Percentiles rank a stretch among this genome's conserved stretches.
These are phyloP conservation scores for Lodderomyces theae DNA, from an alignment of 1,139 yeast genomes.

Conservation along the genomic window DNA sequence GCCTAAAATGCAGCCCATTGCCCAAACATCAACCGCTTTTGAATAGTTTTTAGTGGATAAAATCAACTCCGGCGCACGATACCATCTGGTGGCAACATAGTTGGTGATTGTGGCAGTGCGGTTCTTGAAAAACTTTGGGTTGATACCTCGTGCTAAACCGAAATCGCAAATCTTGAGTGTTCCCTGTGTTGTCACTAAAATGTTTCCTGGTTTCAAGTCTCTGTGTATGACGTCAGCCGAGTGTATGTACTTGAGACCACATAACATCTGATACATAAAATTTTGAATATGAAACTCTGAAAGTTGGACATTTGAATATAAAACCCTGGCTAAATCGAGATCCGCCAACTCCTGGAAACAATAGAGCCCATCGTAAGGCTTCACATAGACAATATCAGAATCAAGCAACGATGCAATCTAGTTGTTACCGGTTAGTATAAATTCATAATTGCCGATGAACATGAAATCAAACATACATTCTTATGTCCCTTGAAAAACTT, in stretches of 20 bases:
- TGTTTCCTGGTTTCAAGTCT: conserved; percentile 83
- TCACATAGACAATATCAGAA: conserved; percentile 60
- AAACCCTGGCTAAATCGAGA: conserved; percentile 73
- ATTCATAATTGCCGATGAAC: background rate
- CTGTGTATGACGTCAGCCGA: conserved; percentile 84
- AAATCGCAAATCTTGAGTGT: conserved; percentile 78
- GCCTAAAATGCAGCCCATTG: conserved; percentile 75
- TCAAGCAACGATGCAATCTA: conserved; percentile 70
- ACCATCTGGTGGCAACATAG: conserved; percentile 95
- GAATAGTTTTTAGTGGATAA: conserved; percentile 55
- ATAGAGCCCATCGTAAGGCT: conserved; percentile 81
- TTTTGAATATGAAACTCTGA: conserved; percentile 81
- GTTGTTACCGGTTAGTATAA: conserved; percentile 2
- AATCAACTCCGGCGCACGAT: conserved; percentile 88
- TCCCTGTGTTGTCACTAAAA: conserved; percentile 71
- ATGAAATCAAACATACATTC: conserved; percentile 39
- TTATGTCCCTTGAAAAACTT: conserved; percentile 77
- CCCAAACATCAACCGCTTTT: conserved; percentile 74
- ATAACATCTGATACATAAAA: conserved; percentile 72
- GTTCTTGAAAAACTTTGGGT: conserved; percentile 36
- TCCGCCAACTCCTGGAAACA: conserved; percentile 79
- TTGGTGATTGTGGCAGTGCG: conserved; percentile 54
- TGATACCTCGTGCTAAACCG: conserved; percentile 80
- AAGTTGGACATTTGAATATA: conserved; percentile 71
- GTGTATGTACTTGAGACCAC: conserved; percentile 81